Evolutionary conservation across 805 yeast species (phyloP).

Genomic region (Pichia exigua): DNA sequence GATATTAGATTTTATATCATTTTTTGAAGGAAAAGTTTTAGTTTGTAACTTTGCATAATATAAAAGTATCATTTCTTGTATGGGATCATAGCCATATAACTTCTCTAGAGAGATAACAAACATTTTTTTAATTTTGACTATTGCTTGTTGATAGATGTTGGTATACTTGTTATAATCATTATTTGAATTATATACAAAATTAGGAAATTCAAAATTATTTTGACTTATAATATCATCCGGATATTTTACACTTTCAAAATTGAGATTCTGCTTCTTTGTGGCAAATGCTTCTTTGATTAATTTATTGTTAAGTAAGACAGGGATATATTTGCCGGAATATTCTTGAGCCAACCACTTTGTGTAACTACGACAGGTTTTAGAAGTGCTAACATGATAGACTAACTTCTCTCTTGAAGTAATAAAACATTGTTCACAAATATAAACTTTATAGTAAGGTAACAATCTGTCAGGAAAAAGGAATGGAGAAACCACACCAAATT

Average conservation of each 20-base stretch:
- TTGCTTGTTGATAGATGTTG: not conserved
- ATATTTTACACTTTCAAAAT: not conserved
- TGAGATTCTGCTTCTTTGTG: not conserved
- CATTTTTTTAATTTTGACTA: not conserved
- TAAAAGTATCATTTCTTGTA: not conserved
- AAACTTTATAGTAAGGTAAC: not conserved
- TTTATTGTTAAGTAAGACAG: not conserved
- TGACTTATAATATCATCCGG: not conserved
- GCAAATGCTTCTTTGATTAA: not conserved
- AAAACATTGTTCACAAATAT: not conserved
- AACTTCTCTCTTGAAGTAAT: not conserved
- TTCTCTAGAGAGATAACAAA: not conserved
- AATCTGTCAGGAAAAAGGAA: not conserved
- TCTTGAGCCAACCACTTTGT: not conserved
- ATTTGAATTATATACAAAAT: too few species aligned
- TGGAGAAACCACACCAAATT: not conserved
- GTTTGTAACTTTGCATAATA: not conserved
- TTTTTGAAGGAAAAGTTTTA: not conserved
- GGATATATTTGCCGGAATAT: not conserved
- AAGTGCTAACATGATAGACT: not conserved
- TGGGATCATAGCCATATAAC: not conserved
- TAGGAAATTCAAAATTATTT: too few species aligned
- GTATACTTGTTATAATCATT: too few species aligned
- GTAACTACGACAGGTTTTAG: not conserved
- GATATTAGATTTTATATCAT: not conserved